Base-by-base conservation (phyloP, 2,329 filamentous ascomycete genomes). In the Biscogniauxia sp. region DNA sequence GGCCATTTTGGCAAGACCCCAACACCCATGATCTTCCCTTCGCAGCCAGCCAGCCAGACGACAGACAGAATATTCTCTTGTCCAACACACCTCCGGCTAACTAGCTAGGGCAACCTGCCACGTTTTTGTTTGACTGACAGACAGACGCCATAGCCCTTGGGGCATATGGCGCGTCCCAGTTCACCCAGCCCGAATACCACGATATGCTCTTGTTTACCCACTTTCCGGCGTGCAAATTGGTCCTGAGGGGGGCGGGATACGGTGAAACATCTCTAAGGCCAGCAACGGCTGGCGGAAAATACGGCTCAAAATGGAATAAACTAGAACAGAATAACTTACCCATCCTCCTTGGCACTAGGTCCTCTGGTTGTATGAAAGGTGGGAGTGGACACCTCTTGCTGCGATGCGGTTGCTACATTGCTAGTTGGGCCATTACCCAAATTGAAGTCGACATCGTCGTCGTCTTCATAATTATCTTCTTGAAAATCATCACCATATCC, bases 291-390 rank as follows among this genome's bases (percentile, higher is more conserved):
- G 37, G 37, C 37, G 17, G 15, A 45, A 45, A 45, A 45, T 45
- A 45, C 37, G 37, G 37, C 2, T 45, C 15, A 45, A 58, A 56
- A 66, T 25, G 54, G 45, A 63, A 56, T 23, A 54, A 63, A 61
- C 58, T 58, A 65, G 61, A 69, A 63, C 61, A 66, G 65, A 70
- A 66, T 61, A 59, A 87, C 92, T 93, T 88, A 96, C 92, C 92
- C 92, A 74, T 96, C 92, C 85, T 96, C 92, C 78, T 96, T 96
- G 60, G 93, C 91, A 62, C 88, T 89, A 63, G 90, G 87, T 62
- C 84, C 86, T 66, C 80, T 79, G 13, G 69, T 63, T 1, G 70
- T 64, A 59, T 73, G 69, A 23, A 71, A 72, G 0, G 69, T 65
- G 13, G 74, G 68, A 20, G 70, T 65, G 37, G 73, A 71, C 0